Base-by-base conservation (phyloP, 1,284 basidiomycete genomes). In the Neonothopanus nambi region DNA sequence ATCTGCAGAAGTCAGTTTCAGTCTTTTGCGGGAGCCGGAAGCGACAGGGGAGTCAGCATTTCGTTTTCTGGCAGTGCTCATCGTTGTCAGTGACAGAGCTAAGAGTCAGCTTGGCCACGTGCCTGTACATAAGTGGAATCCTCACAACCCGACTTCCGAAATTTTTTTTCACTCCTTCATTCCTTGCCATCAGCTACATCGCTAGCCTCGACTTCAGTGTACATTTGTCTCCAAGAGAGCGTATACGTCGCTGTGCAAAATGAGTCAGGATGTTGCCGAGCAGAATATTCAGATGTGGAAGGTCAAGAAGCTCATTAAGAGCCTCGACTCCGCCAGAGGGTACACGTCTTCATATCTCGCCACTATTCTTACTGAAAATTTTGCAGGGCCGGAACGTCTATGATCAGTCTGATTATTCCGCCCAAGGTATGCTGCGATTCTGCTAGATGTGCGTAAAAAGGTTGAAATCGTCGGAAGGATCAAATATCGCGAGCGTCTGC, bases 241-340 rank as follows among this genome's bases (percentile, higher is more conserved):
- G 59, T 62, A 64, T 61, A 66, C 59, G 62, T 68, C 62, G 64
- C 68, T 64, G 67, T 67, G 68, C 75, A 85, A 68, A 62, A 90
- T 89, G 86, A 85, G 80, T 78, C 84, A 86, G 72, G 88, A 90
- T 71, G 72, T 71, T 59, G 89, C 89, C 69, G 89, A 92, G 73
- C 89, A 91, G 73, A 92, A 92, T 68, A 92, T 92, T 67, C 89
- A 91, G 80, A 89, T 91, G 85, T 90, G 89, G 96, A 96, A 98
- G 78, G 90, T 98, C 77, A 95, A 97, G 80, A 98, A 98, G 81
- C 92, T 98, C 73, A 93, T 96, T 77, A 93, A 89, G 80, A 93
- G 91, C 76, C 85, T 97, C 73, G 91, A 96, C 69, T 78, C 87
- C 48, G 93, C 95, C 59, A 85, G 95, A 79, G 95, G 95, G 89